phyloP scores from a whole-genome alignment of 345 rosid species.

The Acer negundo region DNA sequence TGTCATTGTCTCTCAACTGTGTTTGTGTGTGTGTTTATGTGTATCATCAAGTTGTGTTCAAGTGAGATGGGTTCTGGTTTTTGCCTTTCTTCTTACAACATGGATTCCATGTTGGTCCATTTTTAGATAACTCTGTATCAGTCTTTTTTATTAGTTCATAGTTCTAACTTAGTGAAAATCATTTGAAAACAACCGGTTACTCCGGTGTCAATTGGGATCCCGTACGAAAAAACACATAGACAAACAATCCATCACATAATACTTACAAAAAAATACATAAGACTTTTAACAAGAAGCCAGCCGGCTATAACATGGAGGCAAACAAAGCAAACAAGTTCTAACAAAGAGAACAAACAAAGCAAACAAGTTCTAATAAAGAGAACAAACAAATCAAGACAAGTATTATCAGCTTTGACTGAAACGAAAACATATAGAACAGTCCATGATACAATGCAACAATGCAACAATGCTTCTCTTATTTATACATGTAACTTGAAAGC shows the following conservation, averaged over 20 bases:
- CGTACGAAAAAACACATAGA: no score
- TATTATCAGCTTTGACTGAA: neutral
- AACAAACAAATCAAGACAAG: no score
- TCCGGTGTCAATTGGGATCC: no score
- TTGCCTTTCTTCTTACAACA: neutral
- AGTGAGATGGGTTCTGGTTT: neutral
- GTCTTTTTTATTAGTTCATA: neutral
- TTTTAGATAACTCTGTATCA: neutral
- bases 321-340: neutral
- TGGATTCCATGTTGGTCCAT: neutral
- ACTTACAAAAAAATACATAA: no score
- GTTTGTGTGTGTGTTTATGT: neutral
- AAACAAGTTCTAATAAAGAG: neutral
- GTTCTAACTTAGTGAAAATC: neutral
- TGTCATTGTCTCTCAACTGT: neutral
- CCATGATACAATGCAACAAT: neutral
- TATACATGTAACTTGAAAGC: neutral
- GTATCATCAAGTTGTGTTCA: neutral
- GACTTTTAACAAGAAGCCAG: constrained; percentile 1
- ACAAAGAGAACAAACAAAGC: neutral
- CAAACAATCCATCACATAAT: no score
- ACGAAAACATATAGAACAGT: neutral
- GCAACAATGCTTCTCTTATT: neutral
- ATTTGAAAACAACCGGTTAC: no score
- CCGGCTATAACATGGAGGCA: neutral